Evolutionary conservation across 2,329 filamentous ascomycete genomes (phyloP).

Genomic region (Tolypocladium paradoxum): DNA sequence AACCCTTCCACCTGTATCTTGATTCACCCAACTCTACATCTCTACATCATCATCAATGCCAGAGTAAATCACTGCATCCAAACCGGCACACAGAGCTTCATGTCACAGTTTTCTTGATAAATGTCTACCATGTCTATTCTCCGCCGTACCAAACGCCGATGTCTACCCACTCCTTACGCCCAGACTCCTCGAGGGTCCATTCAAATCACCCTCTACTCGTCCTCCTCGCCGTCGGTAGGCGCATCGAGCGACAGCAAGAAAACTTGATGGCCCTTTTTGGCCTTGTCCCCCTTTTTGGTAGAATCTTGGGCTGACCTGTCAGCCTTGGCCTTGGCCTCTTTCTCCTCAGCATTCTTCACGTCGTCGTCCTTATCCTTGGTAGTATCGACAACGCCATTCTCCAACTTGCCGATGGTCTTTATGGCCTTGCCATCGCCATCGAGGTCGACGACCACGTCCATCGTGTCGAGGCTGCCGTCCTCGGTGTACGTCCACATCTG

Average conservation of each 20-base stretch:
- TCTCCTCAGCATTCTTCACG: constrained; percentile 8
- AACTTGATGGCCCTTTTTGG: constrained; percentile 16
- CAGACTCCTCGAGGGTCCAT: not conserved
- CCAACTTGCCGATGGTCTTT: constrained; percentile 25
- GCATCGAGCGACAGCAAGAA: constrained; percentile 24
- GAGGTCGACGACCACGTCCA: constrained; percentile 44
- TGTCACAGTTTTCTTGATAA: not conserved
- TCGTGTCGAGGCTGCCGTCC: constrained; percentile 45
- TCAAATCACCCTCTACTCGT: not conserved
- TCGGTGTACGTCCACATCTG: constrained; percentile 80
- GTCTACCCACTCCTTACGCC: not conserved
- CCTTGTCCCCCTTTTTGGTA: constrained; percentile 6
- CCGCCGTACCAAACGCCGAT: not conserved
- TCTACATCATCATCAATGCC: no score
- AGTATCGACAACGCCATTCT: constrained; percentile 25
- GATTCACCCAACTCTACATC: no score
- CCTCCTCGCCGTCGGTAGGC: constrained; percentile 9
- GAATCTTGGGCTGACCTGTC: not conserved
- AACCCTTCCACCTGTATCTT: no score
- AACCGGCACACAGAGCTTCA: not conserved
- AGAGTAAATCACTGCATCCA: no score
- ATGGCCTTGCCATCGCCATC: constrained; percentile 36
- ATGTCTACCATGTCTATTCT: not conserved
- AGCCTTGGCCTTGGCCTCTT: constrained; percentile 4
- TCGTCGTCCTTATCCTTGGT: constrained; percentile 15